Percentiles rank a stretch among this genome's conserved stretches.
Conservation (phyloP, 2,329 filamentous ascomycete genomes). For the Diaporthe longicolla region DNA sequence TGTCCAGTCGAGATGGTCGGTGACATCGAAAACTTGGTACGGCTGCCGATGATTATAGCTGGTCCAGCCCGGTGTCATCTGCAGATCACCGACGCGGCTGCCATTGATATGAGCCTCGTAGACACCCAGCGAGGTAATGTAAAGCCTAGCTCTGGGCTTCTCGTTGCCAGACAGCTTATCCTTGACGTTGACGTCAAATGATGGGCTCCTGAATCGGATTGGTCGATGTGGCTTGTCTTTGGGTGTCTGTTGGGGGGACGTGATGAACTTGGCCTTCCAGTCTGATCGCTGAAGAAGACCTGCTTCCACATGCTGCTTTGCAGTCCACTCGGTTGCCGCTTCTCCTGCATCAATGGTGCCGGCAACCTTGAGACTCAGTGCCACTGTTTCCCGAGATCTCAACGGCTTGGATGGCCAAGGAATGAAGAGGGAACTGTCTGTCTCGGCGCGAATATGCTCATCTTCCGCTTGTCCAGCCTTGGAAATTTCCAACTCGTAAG, state of each 20-base stretch:
- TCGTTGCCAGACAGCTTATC: background rate
- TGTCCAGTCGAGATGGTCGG: conserved; percentile 48
- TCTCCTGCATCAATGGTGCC: background rate
- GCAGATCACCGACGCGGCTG: conserved; percentile 48
- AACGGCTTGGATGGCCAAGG: conserved; percentile 31
- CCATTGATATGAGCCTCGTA: conserved; percentile 58
- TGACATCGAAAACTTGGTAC: conserved; percentile 61
- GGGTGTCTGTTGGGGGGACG: conserved; percentile 18
- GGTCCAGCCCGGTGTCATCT: conserved; percentile 60
- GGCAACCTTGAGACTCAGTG: conserved; percentile 13
- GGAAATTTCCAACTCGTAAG: conserved; percentile 31
- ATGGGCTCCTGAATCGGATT: conserved; percentile 21
- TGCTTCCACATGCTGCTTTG: conserved; percentile 31
- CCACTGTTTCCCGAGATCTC: conserved; percentile 31
- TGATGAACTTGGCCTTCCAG: conserved; percentile 41
- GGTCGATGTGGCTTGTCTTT: conserved; percentile 28
- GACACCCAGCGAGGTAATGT: conserved; percentile 54
- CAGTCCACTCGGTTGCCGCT: conserved; percentile 6
- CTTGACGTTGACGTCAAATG: conserved; percentile 6
- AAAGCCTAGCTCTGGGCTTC: conserved; percentile 33
- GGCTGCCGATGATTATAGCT: conserved; percentile 58
- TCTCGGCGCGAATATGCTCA: background rate
- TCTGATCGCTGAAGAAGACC: conserved; percentile 36
- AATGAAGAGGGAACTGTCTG: conserved; percentile 17
- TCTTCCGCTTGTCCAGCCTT: background rate